These are phyloP conservation scores for Globisporangium nodosum DNA, from an alignment of 352 stramenopile species.

Conservation along the genomic window DNA sequence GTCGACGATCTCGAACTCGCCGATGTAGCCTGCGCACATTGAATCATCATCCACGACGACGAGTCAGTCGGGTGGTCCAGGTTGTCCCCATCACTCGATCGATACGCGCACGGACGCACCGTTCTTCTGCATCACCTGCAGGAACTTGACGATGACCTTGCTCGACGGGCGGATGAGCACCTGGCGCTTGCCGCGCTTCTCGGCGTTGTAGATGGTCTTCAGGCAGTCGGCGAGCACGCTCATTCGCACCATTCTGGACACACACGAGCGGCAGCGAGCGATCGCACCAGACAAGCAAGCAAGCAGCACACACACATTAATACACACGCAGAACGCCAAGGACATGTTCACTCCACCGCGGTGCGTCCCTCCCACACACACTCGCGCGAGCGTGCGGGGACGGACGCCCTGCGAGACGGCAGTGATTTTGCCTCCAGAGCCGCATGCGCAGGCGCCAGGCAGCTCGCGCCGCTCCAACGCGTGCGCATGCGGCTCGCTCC, in stretches of 20 bases:
- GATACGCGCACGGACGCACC: slow-evolving; percentile 30
- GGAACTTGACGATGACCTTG: slow-evolving; percentile 99
- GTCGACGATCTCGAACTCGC: slow-evolving; percentile 99
- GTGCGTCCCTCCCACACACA: slow-evolving; percentile 5
- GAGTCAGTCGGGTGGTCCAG: background rate
- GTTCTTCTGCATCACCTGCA: slow-evolving; percentile 99
- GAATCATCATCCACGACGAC: background rate
- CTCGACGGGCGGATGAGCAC: slow-evolving; percentile 98
- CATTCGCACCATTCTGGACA: slow-evolving; percentile 98
- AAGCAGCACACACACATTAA: slow-evolving; percentile 27
- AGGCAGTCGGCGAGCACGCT: slow-evolving; percentile 99
- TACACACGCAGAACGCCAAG: slow-evolving; percentile 48
- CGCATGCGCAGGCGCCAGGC: slow-evolving; percentile 28
- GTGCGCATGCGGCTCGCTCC: slow-evolving; percentile 13
- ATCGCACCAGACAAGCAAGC: slow-evolving; percentile 13
- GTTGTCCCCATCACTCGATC: no score
- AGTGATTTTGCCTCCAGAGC: slow-evolving; percentile 60
- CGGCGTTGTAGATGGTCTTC: slow-evolving; percentile 99
- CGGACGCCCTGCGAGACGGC: slow-evolving; percentile 15
- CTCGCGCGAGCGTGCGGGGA: background rate
- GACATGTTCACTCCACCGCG: slow-evolving; percentile 32
- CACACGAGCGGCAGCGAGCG: slow-evolving; percentile 3
- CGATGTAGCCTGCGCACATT: slow-evolving; percentile 94
- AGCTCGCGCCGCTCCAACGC: background rate
- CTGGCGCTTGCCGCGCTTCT: slow-evolving; percentile 99